phyloP scores from a whole-genome alignment of 139 green algal genomes.

The Asterochloris erici region DNA sequence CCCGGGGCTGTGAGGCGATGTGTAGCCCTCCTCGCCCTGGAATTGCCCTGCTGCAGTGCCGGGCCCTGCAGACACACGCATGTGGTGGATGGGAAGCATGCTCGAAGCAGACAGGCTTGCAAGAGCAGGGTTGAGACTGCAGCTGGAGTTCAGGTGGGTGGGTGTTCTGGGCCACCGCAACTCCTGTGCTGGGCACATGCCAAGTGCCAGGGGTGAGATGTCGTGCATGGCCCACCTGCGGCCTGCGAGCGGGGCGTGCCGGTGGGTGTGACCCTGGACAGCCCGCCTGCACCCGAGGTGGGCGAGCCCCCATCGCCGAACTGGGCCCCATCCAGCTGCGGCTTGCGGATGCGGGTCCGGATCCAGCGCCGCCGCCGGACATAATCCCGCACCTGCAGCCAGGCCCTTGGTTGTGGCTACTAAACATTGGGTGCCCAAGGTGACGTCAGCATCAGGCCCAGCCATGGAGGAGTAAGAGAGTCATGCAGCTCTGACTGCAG shows the following conservation, averaged over 20 bases:
- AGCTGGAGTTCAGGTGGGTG: background rate
- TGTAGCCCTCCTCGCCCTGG: too few relatives aligned
- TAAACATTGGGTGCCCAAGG: background rate
- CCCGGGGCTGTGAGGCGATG: too few relatives aligned
- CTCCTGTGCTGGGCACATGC: background rate
- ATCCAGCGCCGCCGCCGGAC: conserved; percentile 62
- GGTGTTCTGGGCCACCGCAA: background rate
- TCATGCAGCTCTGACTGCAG: too few relatives aligned
- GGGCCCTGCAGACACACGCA: too few relatives aligned
- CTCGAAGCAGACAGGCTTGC: too few relatives aligned
- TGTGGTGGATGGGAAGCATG: too few relatives aligned
- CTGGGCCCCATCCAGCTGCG: background rate
- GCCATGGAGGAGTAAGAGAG: too few relatives aligned
- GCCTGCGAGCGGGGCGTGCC: too few relatives aligned
- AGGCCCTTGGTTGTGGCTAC: background rate
- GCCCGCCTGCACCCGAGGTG: background rate
- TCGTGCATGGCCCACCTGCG: background rate
- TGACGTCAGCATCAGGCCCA: too few relatives aligned
- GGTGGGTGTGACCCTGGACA: background rate
- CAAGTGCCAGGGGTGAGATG: background rate
- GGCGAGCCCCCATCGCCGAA: too few relatives aligned
- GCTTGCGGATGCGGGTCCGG: conserved; percentile 37
- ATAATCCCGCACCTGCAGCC: conserved; percentile 48
- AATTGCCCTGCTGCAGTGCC: too few relatives aligned
- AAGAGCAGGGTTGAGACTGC: too few relatives aligned